phyloP scores from a whole-genome alignment of 805 yeast genomes.

The Wickerhamiella hasegawae region DNA sequence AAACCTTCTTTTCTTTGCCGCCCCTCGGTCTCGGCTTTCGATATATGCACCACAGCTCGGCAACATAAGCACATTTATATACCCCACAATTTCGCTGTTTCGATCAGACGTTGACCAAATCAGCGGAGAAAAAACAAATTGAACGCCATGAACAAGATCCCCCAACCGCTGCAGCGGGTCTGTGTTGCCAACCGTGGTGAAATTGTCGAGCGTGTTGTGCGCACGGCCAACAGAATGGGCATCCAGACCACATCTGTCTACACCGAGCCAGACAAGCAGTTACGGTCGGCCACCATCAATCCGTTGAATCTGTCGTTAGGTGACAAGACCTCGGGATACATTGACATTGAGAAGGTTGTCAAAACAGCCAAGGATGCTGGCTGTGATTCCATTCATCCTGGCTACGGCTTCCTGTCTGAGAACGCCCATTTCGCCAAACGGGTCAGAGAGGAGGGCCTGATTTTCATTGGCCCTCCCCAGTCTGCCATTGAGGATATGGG shows the following conservation, averaged over 20 bases:
- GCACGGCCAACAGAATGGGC: constrained; percentile 18
- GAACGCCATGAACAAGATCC: background rate
- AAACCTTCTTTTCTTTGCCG: too few species aligned
- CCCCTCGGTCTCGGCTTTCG: too few species aligned
- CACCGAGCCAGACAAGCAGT: constrained; percentile 18
- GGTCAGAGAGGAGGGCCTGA: constrained; percentile 19
- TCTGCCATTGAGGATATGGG: constrained; percentile 23
- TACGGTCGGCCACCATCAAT: constrained; percentile 15
- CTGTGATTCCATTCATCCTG: constrained; percentile 32
- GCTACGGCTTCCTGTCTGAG: constrained; percentile 41
- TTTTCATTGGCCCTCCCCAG: constrained; percentile 22
- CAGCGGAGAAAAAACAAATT: too few species aligned
- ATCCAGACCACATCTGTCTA: constrained; percentile 20
- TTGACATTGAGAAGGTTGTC: constrained; percentile 4
- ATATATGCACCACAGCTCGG: too few species aligned
- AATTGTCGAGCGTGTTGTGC: constrained; percentile 24
- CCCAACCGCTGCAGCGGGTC: constrained; percentile 8
- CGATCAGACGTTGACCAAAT: too few species aligned
- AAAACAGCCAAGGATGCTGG: background rate
- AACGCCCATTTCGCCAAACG: constrained; percentile 20
- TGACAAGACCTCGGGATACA: constrained; percentile 3
- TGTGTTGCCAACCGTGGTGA: constrained; percentile 43
- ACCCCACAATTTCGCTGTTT: too few species aligned
- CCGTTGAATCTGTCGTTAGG: constrained; percentile 15
- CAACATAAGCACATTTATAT: too few species aligned